A percentile compares a stretch with the other conserved stretches of the same genome.
These are phyloP conservation scores for Cryptosporidium canis DNA, from an alignment of 169 alveolate genomes.

Conservation along the genomic window DNA sequence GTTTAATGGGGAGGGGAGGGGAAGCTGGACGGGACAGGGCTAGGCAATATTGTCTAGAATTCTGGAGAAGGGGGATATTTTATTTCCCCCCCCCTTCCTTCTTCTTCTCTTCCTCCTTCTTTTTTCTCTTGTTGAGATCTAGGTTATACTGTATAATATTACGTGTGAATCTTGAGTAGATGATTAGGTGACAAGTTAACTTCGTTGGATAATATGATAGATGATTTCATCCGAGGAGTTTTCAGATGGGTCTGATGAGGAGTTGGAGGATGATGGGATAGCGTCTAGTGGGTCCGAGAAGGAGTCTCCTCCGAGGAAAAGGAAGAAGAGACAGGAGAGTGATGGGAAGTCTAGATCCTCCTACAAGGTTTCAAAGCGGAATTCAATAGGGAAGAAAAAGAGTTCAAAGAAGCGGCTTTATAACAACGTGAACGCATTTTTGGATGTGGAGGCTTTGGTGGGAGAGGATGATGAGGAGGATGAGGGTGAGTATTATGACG, in stretches of 20 bases:
- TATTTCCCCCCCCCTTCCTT: too few relatives aligned
- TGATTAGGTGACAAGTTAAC: neutral
- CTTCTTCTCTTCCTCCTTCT: too few relatives aligned
- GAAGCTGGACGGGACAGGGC: too few relatives aligned
- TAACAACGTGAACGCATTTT: constrained; percentile 76
- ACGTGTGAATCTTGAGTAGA: neutral
- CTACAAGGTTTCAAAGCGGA: neutral
- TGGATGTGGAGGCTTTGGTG: constrained; percentile 88
- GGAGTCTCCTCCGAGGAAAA: constrained; percentile 3
- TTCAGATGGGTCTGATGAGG: neutral
- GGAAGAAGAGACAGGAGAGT: neutral
- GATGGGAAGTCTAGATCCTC: neutral
- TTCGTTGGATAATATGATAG: neutral
- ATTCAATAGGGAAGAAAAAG: neutral
- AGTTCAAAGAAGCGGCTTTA: neutral
- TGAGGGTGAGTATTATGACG: constrained; percentile 84
- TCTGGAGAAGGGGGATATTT: too few relatives aligned
- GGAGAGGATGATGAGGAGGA: constrained; percentile 85
- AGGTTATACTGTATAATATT: too few relatives aligned
- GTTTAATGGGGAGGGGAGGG: too few relatives aligned
- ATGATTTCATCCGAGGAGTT: constrained; percentile 12
- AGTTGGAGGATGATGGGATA: neutral
- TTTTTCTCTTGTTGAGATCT: too few relatives aligned
- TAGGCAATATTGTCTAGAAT: too few relatives aligned
- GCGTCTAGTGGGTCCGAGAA: neutral